Conservation (phyloP, 345 rosid genomes). For the Limnanthes douglasii region DNA sequence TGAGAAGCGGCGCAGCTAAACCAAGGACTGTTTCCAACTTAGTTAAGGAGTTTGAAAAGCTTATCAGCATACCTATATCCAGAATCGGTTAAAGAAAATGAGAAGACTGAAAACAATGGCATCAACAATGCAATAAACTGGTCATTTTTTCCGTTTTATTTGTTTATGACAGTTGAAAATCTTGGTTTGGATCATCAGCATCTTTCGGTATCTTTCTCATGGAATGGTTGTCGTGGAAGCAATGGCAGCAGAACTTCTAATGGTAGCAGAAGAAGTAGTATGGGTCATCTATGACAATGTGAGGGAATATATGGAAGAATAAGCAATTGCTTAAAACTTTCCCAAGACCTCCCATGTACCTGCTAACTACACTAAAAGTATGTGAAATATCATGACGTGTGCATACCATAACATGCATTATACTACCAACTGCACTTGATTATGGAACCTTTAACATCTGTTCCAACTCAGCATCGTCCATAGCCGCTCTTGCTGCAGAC, state of each 20-base stretch:
- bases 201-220: constrained; percentile 45
- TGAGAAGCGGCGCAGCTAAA: constrained; percentile 49
- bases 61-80: constrained; percentile 21
- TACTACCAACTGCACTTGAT: no score
- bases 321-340: constrained; percentile 44
- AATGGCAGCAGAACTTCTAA: constrained; percentile 43
- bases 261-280: constrained; percentile 64
- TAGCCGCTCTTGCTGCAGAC: no score
- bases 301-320: constrained; percentile 63
- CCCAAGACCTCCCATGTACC: no score
- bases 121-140: no score
- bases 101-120: constrained; percentile 9
- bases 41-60: constrained; percentile 73
- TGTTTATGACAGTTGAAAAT: constrained; percentile 49
- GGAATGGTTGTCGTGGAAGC: constrained; percentile 53
- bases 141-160: constrained; percentile 36
- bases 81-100: constrained; percentile 18
- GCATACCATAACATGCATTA: no score
- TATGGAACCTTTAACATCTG: no score
- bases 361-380: no score
- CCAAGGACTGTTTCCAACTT: constrained; percentile 66
- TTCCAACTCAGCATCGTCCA: no score
- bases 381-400: no score
- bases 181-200: constrained; percentile 46
- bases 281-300: constrained; percentile 50